Conservation (phyloP, 257 asterid genomes). For the Solanum sitiens region DNA sequence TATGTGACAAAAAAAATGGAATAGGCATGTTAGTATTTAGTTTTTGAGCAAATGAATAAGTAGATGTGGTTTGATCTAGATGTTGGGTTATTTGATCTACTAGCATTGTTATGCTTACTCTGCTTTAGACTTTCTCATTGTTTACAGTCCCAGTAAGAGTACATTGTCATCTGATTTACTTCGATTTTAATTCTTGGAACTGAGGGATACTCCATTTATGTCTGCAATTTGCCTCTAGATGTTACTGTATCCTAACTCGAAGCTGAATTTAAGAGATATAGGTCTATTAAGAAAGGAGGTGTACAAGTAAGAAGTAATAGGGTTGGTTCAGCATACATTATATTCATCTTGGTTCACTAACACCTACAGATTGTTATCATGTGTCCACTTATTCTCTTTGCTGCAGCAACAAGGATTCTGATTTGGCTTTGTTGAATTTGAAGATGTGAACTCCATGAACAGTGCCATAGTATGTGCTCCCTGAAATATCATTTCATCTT, state of each 20-base stretch:
- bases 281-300: slow-evolving; percentile 63
- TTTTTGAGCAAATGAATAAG: neutral
- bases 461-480: slow-evolving; percentile 42
- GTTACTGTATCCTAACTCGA: slow-evolving; percentile 57
- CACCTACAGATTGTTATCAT: neutral
- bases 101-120: neutral
- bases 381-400: slow-evolving; percentile 1
- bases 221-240: slow-evolving; percentile 68
- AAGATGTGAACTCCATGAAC: slow-evolving; percentile 59
- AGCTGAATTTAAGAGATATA: slow-evolving; percentile 60
- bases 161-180: neutral
- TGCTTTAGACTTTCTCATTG: neutral
- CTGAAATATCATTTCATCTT: neutral
- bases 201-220: slow-evolving; percentile 73
- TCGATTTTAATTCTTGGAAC: slow-evolving; percentile 15
- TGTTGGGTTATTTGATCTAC: neutral
- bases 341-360: neutral
- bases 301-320: slow-evolving; percentile 77
- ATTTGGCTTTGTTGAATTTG: slow-evolving; percentile 88
- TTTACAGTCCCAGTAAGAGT: neutral
- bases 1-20: neutral
- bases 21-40: neutral
- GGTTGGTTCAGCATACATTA: slow-evolving; percentile 31
- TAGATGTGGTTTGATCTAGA: neutral
- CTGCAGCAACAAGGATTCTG: slow-evolving; percentile 69